Evolutionary conservation across 2,329 filamentous ascomycete species (phyloP), one percentile per base, ranked within the genome.

Genomic region (Calonectria pseudoreteaudii): DNA sequence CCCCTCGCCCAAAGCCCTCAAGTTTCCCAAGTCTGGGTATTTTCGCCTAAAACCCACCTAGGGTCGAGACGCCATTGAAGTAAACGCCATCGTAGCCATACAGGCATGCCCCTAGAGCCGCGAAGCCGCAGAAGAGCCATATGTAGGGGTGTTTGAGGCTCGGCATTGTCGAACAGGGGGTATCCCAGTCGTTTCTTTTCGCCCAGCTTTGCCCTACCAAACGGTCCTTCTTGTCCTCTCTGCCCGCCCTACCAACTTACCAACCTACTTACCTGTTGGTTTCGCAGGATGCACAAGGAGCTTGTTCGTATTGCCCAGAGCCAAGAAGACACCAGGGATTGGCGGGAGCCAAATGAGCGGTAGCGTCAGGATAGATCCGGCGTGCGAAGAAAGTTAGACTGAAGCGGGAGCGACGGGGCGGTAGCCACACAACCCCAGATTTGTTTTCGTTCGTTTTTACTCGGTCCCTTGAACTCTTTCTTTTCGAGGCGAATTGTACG

Each of bases 51-150:
- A 30, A 73, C 78, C n/a, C 76, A 82, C 80, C 80, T 1, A 83
- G 74, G 34, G 82, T 81, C 18, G 81, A 83, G 23, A 83, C 81
- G 7, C 84, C 84, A 23, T 82, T 83, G 72, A 83, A 85, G 75
- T 84, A 85, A 3, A 84, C 83, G 11, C 82, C 81, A 38, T 84
- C 84, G 53, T 84, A 85, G 3, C 84, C 84, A 56, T 85, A 84
- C 14, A 84, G 72, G 58, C 82, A 84, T 10, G 84, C 84, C 31
- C 84, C 84, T 0, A 85, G 76, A 8, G 83, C 77, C 10, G 84
- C 84, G 50, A 85, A 84, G 73, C 78, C 80, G 74, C 84, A 83
- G 53, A 82, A 85, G 20, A 80, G 76, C 79, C 79, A 79, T 36
- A 77, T 64, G 30, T 77, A 84, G 5, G 82, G 83, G 71, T 84